phyloP scores from a whole-genome alignment of 805 yeast genomes.

The Candida silvicultrix region DNA sequence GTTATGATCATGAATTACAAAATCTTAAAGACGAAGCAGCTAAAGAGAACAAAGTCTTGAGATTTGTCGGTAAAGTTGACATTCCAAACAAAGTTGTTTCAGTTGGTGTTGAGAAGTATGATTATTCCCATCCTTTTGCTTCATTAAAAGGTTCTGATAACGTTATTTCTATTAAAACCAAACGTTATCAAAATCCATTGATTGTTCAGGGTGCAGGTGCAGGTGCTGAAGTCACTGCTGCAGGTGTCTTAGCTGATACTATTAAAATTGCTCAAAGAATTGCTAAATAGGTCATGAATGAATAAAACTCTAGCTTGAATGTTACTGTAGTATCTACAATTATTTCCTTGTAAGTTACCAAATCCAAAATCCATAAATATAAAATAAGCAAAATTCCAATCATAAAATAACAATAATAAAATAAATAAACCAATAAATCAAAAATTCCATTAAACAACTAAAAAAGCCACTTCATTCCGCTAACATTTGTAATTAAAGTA shows the following conservation, averaged over 20 bases:
- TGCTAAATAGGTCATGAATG: constrained; percentile 9
- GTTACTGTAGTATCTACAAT: too few species aligned
- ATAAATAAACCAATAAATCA: not conserved
- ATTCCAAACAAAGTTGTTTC: constrained; percentile 60
- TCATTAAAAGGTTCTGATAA: constrained; percentile 94
- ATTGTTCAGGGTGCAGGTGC: constrained; percentile 98
- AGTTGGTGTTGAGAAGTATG: constrained; percentile 87
- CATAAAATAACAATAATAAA: too few species aligned
- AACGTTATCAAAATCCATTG: constrained; percentile 89
- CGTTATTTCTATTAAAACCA: constrained; percentile 85
- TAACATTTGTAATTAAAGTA: constrained; percentile 28
- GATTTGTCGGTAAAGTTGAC: constrained; percentile 92
- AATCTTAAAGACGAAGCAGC: constrained; percentile 76
- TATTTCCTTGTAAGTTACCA: too few species aligned
- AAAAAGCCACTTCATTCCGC: too few species aligned
- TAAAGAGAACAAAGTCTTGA: constrained; percentile 75
- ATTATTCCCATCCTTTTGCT: constrained; percentile 90
- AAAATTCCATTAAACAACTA: too few species aligned
- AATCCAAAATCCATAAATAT: too few species aligned
- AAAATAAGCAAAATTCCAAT: too few species aligned
- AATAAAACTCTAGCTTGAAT: too few species aligned
- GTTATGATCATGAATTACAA: constrained; percentile 76
- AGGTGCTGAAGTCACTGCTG: constrained; percentile 71
- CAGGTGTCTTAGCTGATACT: constrained; percentile 92
- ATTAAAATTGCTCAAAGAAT: constrained; percentile 88